These are phyloP conservation scores for Rhododendron griersonianum DNA, from an alignment of 148 eudicot genomes.

Conservation along the genomic window DNA sequence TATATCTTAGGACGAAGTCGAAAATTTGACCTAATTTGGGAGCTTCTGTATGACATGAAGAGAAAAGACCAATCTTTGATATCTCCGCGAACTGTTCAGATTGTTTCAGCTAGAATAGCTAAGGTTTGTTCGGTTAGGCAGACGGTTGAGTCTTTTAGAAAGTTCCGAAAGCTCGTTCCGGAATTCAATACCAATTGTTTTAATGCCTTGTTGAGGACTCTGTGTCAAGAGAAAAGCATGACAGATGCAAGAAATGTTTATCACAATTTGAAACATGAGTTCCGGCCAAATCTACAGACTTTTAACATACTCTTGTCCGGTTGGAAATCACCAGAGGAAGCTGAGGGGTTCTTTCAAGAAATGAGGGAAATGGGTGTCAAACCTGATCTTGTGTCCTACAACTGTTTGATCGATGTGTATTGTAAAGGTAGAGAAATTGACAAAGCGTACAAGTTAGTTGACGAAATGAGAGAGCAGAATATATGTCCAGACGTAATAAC, in stretches of 20 bases:
- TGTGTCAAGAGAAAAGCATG: constrained; percentile 89
- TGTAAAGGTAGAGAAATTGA: constrained; percentile 63
- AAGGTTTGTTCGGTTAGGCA: constrained; percentile 75
- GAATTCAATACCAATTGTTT: constrained; percentile 50
- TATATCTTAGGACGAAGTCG: constrained; percentile 71
- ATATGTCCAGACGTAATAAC: constrained; percentile 71
- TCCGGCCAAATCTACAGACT: constrained; percentile 62
- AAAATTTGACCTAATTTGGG: constrained; percentile 59
- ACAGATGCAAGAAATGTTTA: constrained; percentile 77
- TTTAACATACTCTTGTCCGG: constrained; percentile 78
- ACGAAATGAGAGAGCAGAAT: constrained; percentile 55
- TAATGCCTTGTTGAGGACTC: constrained; percentile 66
- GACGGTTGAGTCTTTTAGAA: constrained; percentile 68
- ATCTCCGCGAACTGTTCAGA: constrained; percentile 55
- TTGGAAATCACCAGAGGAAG: constrained; percentile 79
- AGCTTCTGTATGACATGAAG: constrained; percentile 49
- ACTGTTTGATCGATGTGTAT: constrained; percentile 80
- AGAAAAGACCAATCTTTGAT: constrained; percentile 56
- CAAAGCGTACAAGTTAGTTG: constrained; percentile 54
- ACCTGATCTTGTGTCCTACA: constrained; percentile 78
- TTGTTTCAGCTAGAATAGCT: constrained; percentile 66
- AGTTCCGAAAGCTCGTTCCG: constrained; percentile 46
- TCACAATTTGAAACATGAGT: constrained; percentile 54
- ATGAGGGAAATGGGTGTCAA: constrained; percentile 72
- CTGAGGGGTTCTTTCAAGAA: constrained; percentile 66